phyloP scores from a whole-genome alignment of 495 filamentous ascomycete species.

The Margaritispora aquatica region DNA sequence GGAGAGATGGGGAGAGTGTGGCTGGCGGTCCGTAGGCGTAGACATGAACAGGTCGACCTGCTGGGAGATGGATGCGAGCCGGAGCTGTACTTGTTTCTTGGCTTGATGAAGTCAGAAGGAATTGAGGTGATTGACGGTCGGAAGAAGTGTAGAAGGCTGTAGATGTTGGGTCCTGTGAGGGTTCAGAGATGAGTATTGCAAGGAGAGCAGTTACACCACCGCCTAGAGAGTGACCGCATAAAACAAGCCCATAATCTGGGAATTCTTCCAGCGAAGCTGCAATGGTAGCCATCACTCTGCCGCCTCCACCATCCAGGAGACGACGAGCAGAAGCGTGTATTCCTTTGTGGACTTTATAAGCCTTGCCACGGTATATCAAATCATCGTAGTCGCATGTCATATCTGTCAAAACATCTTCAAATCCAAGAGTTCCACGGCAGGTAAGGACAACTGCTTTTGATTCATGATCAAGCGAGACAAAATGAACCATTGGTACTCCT shows the following conservation, averaged over 20 bases:
- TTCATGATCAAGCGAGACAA: constrained; percentile 70
- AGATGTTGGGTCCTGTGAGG: constrained; percentile 28
- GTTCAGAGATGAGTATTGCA: constrained; percentile 67
- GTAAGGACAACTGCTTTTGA: constrained; percentile 72
- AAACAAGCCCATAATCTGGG: constrained; percentile 64
- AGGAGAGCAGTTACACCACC: constrained; percentile 70
- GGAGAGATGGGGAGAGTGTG: constrained; percentile 65
- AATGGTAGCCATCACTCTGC: constrained; percentile 59
- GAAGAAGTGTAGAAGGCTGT: constrained; percentile 43
- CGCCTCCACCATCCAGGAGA: constrained; percentile 56
- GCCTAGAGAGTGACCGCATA: constrained; percentile 73
- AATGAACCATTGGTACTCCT: constrained; percentile 75
- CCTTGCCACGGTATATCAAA: constrained; percentile 56
- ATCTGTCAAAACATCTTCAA: constrained; percentile 75
- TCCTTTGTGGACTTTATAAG: constrained; percentile 76
- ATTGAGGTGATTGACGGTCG: constrained; percentile 29
- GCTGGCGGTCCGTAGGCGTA: constrained; percentile 75
- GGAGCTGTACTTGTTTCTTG: constrained; percentile 12
- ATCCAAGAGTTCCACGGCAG: constrained; percentile 70
- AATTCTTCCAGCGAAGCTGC: constrained; percentile 66
- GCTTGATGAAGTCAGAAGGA: constrained; percentile 29
- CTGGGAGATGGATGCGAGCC: constrained; percentile 46
- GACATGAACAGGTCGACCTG: constrained; percentile 65
- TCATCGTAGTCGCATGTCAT: constrained; percentile 79
- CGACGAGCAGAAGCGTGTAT: constrained; percentile 71